A percentile compares a stretch with the other conserved stretches of the same genome.
These are phyloP conservation scores for Toxicodendron radicans DNA, from an alignment of 345 rosid genomes.

Conservation along the genomic window DNA sequence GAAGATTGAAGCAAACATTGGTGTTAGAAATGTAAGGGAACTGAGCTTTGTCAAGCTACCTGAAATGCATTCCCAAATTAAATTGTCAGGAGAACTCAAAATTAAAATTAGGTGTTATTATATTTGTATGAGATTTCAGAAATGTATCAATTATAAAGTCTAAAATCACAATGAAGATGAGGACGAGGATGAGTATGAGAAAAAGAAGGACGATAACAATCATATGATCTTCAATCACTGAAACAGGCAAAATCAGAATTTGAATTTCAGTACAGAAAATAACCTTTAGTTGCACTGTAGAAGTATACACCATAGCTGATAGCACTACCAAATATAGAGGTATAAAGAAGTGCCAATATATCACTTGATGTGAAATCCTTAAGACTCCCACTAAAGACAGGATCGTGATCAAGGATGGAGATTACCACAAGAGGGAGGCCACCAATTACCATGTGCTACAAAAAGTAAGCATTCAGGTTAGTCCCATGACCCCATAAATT, in stretches of 20 bases:
- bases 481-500: conserved; percentile 11
- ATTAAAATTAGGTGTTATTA: background rate
- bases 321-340: conserved; percentile 90
- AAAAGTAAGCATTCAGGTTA: conserved; percentile 7
- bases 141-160: background rate
- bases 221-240: too few species aligned
- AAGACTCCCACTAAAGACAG: conserved; percentile 54
- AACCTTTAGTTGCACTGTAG: conserved; percentile 91
- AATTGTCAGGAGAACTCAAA: background rate
- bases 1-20: conserved; percentile 87
- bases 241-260: background rate
- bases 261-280: conserved; percentile 7
- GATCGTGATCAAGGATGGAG: conserved; percentile 67
- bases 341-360: conserved; percentile 70
- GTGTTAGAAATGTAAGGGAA: conserved; percentile 90
- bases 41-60: conserved; percentile 92
- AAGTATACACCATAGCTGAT: conserved; percentile 92
- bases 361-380: conserved; percentile 56
- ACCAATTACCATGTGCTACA: conserved; percentile 91
- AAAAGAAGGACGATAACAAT: too few species aligned
- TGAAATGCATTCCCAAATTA: conserved; percentile 31
- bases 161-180: background rate
- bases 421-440: conserved; percentile 73
- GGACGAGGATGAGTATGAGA: too few species aligned
- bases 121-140: background rate